Base-by-base conservation (phyloP, 2,329 filamentous ascomycete species). In the Ambrosiella beaveri region DNA sequence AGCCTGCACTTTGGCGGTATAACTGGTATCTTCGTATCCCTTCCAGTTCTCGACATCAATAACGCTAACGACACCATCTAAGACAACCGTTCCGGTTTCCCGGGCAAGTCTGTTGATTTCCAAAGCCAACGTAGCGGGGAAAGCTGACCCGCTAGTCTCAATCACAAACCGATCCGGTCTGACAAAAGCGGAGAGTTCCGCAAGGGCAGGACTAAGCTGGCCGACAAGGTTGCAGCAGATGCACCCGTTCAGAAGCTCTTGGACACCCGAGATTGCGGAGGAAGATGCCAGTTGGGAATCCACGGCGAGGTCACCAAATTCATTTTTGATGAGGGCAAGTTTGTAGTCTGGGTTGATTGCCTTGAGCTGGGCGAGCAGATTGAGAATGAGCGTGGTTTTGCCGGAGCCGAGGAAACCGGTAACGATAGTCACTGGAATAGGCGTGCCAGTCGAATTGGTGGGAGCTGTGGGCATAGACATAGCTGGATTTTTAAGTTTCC, bases 221-320 rank as follows among this genome's bases (percentile, higher is more conserved):
- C 93, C 93, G 61, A 98, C 91, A 35, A 97, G 84, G 68, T 97
- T 97, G 74, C 93, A 98, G 79, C 93, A 98, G 71, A 98, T 97
- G 73, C 93, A 97, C 63, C 91, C 93, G 69, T 95, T 95, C 57
- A 98, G 83, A 1, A 98, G 78, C 71, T 98, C 93, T 65, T 86
- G 86, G 3, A 95, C 90, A 58, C 89, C 91, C 0, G 88, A 85
- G 64, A 98, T 89, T 62, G 90, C 83, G 54, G 81, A 81, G 12
- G 85, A 85, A 0, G 85, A 77, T 13, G 93, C 91, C 37, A 98
- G 84, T 69, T 95, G 87, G 1, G 87, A 93, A 74, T 98, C 93
- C 68, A 98, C 78, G 40, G 89, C 90, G 47, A 98, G 73, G 69
- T 97, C 90, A 67, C 93, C 93, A 70, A 96, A 97, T 73, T 98